Percentiles rank a stretch among this genome's conserved stretches.
phyloP scores from a whole-genome alignment of 371 early-diverging fungal species.

The Apophysomyces trapeziformis region DNA sequence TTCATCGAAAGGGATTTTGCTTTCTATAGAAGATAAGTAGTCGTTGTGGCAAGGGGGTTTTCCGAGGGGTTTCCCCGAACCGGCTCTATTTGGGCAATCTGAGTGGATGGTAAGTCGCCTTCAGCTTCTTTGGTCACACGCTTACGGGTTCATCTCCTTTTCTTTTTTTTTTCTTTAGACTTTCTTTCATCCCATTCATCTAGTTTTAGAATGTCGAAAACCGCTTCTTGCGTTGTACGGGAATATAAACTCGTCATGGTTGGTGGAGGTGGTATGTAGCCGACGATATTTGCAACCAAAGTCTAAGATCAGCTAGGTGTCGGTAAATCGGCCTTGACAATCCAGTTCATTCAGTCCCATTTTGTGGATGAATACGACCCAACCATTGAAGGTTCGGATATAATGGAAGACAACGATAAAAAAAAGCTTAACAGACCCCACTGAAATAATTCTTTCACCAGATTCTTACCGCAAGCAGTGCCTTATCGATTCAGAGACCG shows the following conservation, averaged over 20 bases:
- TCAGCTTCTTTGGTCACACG: slow-evolving; percentile 5
- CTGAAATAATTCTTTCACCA: slow-evolving; percentile 17
- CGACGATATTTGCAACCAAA: not conserved
- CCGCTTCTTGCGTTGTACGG: slow-evolving; percentile 27
- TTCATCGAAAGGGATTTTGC: too few species aligned
- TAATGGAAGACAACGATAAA: not conserved
- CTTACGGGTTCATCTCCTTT: slow-evolving; percentile 3
- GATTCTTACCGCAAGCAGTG: slow-evolving; percentile 93
- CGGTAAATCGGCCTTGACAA: slow-evolving; percentile 90
- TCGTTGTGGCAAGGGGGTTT: too few species aligned
- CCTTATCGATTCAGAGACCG: slow-evolving; percentile 81
- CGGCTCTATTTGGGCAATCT: not conserved
- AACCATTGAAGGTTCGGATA: slow-evolving; percentile 79
- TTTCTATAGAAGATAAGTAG: too few species aligned
- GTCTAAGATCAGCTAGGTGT: slow-evolving; percentile 51
- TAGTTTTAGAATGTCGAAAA: slow-evolving; percentile 9
- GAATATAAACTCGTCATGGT: slow-evolving; percentile 87
- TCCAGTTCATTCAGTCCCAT: slow-evolving; percentile 89
- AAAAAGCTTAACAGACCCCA: not conserved
- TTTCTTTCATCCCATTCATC: slow-evolving; percentile 3
- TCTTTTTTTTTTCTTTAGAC: not conserved
- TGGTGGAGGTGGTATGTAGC: slow-evolving; percentile 80
- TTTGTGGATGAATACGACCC: slow-evolving; percentile 95
- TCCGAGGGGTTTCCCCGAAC: too few species aligned
- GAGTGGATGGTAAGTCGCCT: slow-evolving; percentile 5